A percentile compares a stretch with the other conserved stretches of the same genome.
Conservation (phyloP, 2,329 filamentous ascomycete genomes). For the Xylariaceae sp. region DNA sequence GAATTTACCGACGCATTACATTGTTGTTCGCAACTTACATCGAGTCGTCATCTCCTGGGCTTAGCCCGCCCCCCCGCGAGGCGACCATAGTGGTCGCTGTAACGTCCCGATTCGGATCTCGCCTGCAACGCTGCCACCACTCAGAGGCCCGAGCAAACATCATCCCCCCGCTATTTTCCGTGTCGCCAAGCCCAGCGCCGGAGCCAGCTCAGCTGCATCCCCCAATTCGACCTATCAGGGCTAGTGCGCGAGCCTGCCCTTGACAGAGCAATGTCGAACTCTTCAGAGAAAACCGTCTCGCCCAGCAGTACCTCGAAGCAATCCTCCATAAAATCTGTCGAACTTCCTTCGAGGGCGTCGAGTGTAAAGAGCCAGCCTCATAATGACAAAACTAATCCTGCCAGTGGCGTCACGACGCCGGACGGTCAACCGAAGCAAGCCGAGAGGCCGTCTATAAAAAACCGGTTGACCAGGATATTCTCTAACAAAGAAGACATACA, state of each 20-base stretch:
- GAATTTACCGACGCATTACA: constrained; percentile 5
- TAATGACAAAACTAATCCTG: constrained; percentile 25
- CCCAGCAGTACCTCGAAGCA: constrained; percentile 30
- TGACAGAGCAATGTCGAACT: constrained; percentile 30
- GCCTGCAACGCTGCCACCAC: constrained; percentile 17
- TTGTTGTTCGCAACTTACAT: constrained; percentile 28
- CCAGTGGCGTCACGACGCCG: constrained; percentile 28
- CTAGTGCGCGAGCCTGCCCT: constrained; percentile 4
- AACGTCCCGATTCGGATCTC: constrained; percentile 14
- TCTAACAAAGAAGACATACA: constrained; percentile 48
- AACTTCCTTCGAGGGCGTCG: constrained; percentile 28
- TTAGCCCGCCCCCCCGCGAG: constrained; percentile 29
- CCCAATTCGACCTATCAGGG: constrained; percentile 14
- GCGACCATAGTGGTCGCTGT: constrained; percentile 32
- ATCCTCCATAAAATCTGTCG: constrained; percentile 32
- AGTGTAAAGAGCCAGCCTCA: constrained; percentile 22
- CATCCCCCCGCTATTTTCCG: constrained; percentile 19
- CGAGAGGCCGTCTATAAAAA: constrained; percentile 57
- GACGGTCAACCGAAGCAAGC: constrained; percentile 36
- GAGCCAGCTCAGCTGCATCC: constrained; percentile 8
- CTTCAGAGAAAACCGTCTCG: constrained; percentile 30
- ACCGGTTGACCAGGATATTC: constrained; percentile 61
- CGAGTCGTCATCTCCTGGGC: constrained; percentile 30
- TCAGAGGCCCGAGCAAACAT: constrained; percentile 7
- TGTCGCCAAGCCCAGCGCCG: constrained; percentile 26